phyloP scores from a whole-genome alignment of 192 early-diverging fungal genomes.

The Coemansia sp. region DNA sequence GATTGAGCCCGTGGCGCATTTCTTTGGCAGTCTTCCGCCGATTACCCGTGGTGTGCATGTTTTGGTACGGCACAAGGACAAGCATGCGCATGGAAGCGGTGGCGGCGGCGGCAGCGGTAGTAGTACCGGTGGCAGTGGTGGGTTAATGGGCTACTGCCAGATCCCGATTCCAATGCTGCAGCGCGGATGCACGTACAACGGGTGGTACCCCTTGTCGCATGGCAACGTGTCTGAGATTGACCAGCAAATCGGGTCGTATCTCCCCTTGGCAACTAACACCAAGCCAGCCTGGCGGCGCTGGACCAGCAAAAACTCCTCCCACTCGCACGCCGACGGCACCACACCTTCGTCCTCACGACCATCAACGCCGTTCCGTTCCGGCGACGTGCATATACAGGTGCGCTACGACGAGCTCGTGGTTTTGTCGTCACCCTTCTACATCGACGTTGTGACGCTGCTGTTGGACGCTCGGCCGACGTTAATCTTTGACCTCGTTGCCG shows the following conservation, averaged over 20 bases:
- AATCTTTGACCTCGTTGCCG: conserved; percentile 24
- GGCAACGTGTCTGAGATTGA: conserved; percentile 18
- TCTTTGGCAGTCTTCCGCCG: conserved; percentile 38
- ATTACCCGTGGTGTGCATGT: conserved; percentile 22
- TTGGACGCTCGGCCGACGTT: conserved; percentile 31
- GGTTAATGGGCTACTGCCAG: conserved; percentile 36
- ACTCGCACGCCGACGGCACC: neutral
- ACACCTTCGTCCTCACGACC: neutral
- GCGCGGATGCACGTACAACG: conserved; percentile 35
- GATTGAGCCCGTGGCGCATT: conserved; percentile 15
- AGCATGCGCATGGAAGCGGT: conserved; percentile 4
- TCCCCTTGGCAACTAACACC: conserved; percentile 21
- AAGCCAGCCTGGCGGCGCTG: conserved; percentile 16
- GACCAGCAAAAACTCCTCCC: conserved; percentile 1
- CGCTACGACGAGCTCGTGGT: conserved; percentile 49
- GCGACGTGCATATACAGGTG: conserved; percentile 41
- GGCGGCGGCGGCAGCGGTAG: neutral
- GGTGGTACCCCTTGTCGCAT: conserved; percentile 49
- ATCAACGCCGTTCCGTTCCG: conserved; percentile 42
- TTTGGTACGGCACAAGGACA: conserved; percentile 15
- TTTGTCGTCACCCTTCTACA: conserved; percentile 21
- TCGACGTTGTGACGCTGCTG: conserved; percentile 14
- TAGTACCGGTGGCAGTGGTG: conserved; percentile 6
- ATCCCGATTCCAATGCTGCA: conserved; percentile 35
- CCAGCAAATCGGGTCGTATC: conserved; percentile 6